Evolutionary conservation across 1,284 basidiomycete genomes (phyloP).

Genomic region (Athelia psychrophila): DNA sequence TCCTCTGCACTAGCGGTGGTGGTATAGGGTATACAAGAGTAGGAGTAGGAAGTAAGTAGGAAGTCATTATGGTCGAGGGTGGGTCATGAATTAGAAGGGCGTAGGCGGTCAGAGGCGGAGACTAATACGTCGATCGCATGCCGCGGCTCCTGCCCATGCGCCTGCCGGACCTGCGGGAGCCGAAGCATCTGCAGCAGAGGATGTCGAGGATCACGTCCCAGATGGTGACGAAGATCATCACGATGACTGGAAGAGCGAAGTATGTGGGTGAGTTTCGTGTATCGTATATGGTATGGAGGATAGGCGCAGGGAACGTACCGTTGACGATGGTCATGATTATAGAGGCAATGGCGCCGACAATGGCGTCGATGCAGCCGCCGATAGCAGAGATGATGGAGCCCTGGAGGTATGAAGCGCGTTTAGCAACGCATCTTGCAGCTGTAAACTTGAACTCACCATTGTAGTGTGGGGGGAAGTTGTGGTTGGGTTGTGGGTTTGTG

Average conservation of each 20-base stretch:
- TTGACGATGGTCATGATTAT: slow-evolving; percentile 57
- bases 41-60: too few relatives aligned
- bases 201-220: slow-evolving; percentile 60
- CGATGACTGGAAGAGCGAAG: neutral
- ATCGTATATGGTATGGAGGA: neutral
- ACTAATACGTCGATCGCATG: neutral
- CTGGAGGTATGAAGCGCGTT: slow-evolving; percentile 29
- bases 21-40: too few relatives aligned
- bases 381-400: slow-evolving; percentile 64
- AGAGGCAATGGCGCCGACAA: slow-evolving; percentile 55
- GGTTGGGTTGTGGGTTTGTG: neutral
- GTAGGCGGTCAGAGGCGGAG: neutral
- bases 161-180: neutral
- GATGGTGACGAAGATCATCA: slow-evolving; percentile 58
- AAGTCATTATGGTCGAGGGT: too few relatives aligned
- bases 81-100: too few relatives aligned
- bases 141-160: neutral
- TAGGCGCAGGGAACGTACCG: slow-evolving; percentile 34
- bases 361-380: slow-evolving; percentile 49
- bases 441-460: neutral
- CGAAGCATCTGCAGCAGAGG: slow-evolving; percentile 55
- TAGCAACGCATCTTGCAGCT: neutral
- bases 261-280: neutral
- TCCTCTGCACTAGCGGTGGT: too few relatives aligned
- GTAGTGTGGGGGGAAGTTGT: neutral